Base-by-base conservation (phyloP, 2,329 filamentous ascomycete species). In the Botryotinia narcissicola region DNA sequence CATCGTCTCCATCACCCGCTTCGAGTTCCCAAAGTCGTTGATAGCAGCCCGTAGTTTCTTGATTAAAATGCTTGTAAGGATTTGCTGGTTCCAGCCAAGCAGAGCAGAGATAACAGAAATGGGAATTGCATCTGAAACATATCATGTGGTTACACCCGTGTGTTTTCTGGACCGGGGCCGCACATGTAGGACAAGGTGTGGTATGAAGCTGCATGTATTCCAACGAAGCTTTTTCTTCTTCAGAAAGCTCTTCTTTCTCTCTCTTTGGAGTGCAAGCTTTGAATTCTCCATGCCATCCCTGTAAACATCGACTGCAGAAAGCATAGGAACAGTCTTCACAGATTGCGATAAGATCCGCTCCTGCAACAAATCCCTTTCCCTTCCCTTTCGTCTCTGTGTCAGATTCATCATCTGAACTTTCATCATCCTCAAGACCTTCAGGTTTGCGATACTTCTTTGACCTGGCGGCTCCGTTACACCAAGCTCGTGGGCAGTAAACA, bases 101-200 rank as follows among this genome's bases (percentile, higher is more conserved):
- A 0, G 92, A 92, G 80, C 96, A 98, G 1, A 98, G 87, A 78
- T 98, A 98, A 84, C 96, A 99, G 81, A 98, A 98, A 82, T 98
- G 95, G 3, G 93, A 92, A 70, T 91, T 87, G 84, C 96, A 99
- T 76, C 93, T 91, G 81, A 92, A 93, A 83, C 95, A 98, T 68
- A 91, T 93, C 94, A 98, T 98, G 83, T 98, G 95, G 82, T 98
- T 98, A 86, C 96, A 99, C 57, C 96, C 96, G 80, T 93, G 90
- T 1, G 92, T 93, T 85, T 99, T 99, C 81, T 97, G 93, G 35
- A 91, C 92, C 0, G 93, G 93, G 1, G 92, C 91, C 44, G 87
- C 89, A 83, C 96, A 99, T 6, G 94, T 95, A 18, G 96, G 95
- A 80, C 96, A 99, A 1, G 92, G 90, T 18, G 94, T 94, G 0